phyloP scores from a whole-genome alignment of 768 basidiomycete species.

The Sporobolomyces phaffii region DNA sequence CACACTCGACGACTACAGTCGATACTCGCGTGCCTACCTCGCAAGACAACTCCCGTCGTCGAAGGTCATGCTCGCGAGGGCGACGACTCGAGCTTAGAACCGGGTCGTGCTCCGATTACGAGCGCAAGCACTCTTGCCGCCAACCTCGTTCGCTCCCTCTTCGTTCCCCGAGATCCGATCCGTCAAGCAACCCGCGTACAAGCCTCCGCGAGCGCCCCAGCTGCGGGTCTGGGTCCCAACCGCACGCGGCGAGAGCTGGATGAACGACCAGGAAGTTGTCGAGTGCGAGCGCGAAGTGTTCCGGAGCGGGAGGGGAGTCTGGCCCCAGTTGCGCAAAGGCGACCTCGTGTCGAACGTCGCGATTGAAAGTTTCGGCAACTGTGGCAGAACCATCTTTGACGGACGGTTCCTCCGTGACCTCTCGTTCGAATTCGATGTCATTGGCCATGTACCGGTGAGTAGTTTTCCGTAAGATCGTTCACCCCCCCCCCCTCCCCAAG shows the following conservation, averaged over 20 bases:
- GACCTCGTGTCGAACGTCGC: slow-evolving; percentile 40
- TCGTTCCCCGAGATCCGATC: neutral
- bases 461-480: too few relatives aligned
- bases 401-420: slow-evolving; percentile 41
- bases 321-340: slow-evolving; percentile 29
- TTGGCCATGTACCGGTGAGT: slow-evolving; percentile 39
- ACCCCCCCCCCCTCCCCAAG: too few relatives aligned
- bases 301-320: slow-evolving; percentile 23
- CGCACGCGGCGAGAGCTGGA: slow-evolving; percentile 26
- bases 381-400: slow-evolving; percentile 34
- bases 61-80: slow-evolving; percentile 19
- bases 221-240: slow-evolving; percentile 41
- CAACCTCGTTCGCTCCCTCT: neutral
- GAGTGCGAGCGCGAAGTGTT: slow-evolving; percentile 40
- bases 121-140: slow-evolving; percentile 8
- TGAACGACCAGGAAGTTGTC: slow-evolving; percentile 40
- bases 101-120: slow-evolving; percentile 38
- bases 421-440: slow-evolving; percentile 27
- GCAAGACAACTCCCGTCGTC: neutral
- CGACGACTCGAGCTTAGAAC: slow-evolving; percentile 38
- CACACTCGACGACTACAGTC: slow-evolving; percentile 24
- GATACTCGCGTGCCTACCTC: slow-evolving; percentile 12
- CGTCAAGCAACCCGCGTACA: slow-evolving; percentile 20
- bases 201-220: slow-evolving; percentile 30
- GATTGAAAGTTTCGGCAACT: slow-evolving; percentile 33